Evolutionary conservation across 2,329 filamentous ascomycete genomes (phyloP), one percentile per base, ranked within the genome.

Genomic region (Ophiostoma tasmaniense): DNA sequence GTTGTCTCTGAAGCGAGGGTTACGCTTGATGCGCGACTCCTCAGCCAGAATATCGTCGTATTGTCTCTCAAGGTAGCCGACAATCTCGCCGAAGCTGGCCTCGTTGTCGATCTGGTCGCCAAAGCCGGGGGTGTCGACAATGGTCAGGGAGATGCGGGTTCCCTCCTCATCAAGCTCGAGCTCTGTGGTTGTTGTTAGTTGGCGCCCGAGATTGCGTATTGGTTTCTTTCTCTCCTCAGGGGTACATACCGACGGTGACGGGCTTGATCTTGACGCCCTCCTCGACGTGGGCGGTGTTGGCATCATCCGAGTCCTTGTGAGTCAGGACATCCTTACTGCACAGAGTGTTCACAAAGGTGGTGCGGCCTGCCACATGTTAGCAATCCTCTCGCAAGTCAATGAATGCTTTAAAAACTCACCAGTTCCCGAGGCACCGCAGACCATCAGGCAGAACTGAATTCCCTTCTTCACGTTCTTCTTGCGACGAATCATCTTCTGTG

Each of bases 401-500:
- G 3, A 17, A 45, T 45, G 37, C 20, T 30, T 8, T 17, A 17
- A 70, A 71, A 70, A 83, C 86, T 77, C 88, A 97, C 93, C 95
- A 82, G 95, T 98, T 81, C 95, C 95, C 76, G 94, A 98, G 79
- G 95, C 95, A 84, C 95, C 95, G 80, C 95, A 98, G 78, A 99
- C 95, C 95, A 99, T 99, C 87, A 99, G 83, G 82, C 93, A 98
- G 85, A 99, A 99, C 86, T 99, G 95, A 79, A 99, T 98, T 79
- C 95, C 95, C 88, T 97, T 97, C 91, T 97, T 97, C 84, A 99
- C 94, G 87, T 99, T 98, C 91, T 99, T 99, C 94, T 99, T 99
- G 83, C 92, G 90, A 83, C 95, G 93, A 80, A 97, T 93, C 91
- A 97, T 95, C 82, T 96, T 92, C 89, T 92, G 80, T 35, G 66